Percentiles rank a stretch among this genome's conserved stretches.
Evolutionary conservation across 2,329 filamentous ascomycete genomes (phyloP).

Genomic region (Graphilbum sp.): DNA sequence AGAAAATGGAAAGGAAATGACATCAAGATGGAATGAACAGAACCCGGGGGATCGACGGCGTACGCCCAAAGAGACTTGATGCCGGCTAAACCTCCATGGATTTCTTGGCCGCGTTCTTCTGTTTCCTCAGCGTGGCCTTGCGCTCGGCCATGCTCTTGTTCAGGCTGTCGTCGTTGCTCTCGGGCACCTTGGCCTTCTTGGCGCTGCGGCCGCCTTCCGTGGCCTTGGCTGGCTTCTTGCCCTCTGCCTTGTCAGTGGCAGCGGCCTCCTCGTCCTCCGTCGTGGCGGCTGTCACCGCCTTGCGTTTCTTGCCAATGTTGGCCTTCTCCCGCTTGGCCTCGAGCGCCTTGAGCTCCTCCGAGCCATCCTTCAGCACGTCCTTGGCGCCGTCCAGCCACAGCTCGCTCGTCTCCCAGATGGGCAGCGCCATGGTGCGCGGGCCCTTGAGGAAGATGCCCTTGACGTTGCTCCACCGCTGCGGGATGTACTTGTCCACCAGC

Average conservation of each 20-base stretch:
- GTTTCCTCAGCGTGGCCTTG: conserved; percentile 39
- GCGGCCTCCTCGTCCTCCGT: too few relatives aligned
- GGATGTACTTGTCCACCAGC: conserved; percentile 63
- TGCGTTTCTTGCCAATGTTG: conserved; percentile 50
- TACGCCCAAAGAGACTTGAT: too few relatives aligned
- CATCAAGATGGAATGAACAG: not conserved
- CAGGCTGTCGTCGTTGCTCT: conserved; percentile 29
- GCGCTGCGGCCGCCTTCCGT: conserved; percentile 35
- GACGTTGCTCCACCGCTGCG: conserved; percentile 77
- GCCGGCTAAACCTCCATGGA: conserved; percentile 8
- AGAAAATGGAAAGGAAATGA: not conserved
- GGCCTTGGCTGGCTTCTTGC: conserved; percentile 30
- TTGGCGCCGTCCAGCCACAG: conserved; percentile 67
- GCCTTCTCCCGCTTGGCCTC: conserved; percentile 28
- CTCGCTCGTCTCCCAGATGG: conserved; percentile 89
- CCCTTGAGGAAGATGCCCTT: conserved; percentile 81
- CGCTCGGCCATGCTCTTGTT: conserved; percentile 41
- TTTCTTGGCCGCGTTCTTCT: conserved; percentile 36
- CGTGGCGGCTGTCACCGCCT: conserved; percentile 32
- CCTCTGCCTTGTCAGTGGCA: conserved; percentile 22
- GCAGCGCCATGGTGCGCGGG: conserved; percentile 70
- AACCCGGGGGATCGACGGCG: too few relatives aligned
- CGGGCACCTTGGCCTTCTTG: conserved; percentile 32
- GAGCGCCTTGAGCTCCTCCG: conserved; percentile 29
- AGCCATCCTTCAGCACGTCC: conserved; percentile 45